Conservation (phyloP, 1,139 yeast species). For the Pichia sp. region DNA sequence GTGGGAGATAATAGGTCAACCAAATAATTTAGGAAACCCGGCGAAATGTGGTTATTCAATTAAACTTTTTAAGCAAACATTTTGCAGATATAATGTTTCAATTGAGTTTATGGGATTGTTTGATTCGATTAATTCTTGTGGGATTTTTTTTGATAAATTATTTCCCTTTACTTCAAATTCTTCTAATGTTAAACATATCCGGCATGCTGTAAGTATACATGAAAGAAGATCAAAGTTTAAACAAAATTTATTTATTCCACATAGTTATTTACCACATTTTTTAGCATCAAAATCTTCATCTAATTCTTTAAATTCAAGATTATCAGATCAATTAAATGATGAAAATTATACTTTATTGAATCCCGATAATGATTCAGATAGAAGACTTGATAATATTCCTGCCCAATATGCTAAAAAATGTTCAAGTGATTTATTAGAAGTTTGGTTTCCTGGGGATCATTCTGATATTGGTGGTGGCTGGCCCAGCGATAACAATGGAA, state of each 20-base stretch:
- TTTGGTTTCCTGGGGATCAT: slow-evolving; percentile 65
- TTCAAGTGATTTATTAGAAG: slow-evolving; percentile 39
- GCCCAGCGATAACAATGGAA: slow-evolving; percentile 37
- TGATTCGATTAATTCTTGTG: slow-evolving; percentile 64
- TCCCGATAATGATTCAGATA: slow-evolving; percentile 9
- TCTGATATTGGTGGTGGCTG: slow-evolving; percentile 65
- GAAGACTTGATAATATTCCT: slow-evolving; percentile 10
- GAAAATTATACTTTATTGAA: no score
- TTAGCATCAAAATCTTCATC: neutral
- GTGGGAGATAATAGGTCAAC: slow-evolving; percentile 61
- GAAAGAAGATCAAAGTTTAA: slow-evolving; percentile 59
- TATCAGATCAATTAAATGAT: no score
- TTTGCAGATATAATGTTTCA: slow-evolving; percentile 38
- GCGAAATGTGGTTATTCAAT: slow-evolving; percentile 22
- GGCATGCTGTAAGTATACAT: slow-evolving; percentile 62
- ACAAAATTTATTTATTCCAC: slow-evolving; percentile 46
- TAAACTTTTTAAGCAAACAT: slow-evolving; percentile 48
- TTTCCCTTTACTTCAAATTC: slow-evolving; percentile 52
- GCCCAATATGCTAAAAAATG: slow-evolving; percentile 5
- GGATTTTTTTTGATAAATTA: slow-evolving; percentile 46
- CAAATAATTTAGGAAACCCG: slow-evolving; percentile 29
- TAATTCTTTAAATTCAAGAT: neutral
- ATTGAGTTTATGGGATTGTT: slow-evolving; percentile 59
- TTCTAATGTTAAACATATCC: slow-evolving; percentile 46
- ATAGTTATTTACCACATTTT: slow-evolving; percentile 11